phyloP scores from a whole-genome alignment of 1,284 basidiomycete genomes.

The Melampsora occidentalis region DNA sequence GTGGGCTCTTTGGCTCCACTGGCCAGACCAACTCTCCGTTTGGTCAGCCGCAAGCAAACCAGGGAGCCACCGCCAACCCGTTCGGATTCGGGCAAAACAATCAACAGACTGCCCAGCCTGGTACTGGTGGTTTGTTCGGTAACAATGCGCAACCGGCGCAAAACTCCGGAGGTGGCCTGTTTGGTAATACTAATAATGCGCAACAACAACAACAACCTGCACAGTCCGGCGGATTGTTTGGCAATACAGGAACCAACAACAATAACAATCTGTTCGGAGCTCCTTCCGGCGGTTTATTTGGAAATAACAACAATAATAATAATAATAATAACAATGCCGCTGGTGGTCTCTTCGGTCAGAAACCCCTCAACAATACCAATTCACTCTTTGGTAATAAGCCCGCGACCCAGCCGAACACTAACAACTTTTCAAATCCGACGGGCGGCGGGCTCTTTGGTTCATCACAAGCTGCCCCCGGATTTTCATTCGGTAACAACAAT shows the following conservation, averaged over 20 bases:
- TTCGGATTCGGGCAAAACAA: slow-evolving; percentile 40
- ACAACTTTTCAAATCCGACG: slow-evolving; percentile 53
- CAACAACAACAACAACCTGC: slow-evolving; percentile 38
- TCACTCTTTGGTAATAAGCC: slow-evolving; percentile 44
- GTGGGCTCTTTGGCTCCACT: slow-evolving; percentile 35
- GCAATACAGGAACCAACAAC: slow-evolving; percentile 41
- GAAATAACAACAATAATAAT: slow-evolving; percentile 52
- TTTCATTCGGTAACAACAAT: slow-evolving; percentile 35
- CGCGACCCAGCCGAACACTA: slow-evolving; percentile 24
- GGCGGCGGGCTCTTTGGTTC: slow-evolving; percentile 47
- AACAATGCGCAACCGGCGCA: slow-evolving; percentile 44
- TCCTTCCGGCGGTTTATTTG: slow-evolving; percentile 46
- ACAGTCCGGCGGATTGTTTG: slow-evolving; percentile 50
- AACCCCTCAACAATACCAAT: slow-evolving; percentile 47
- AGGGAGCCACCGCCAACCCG: slow-evolving; percentile 7
- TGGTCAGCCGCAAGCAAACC: slow-evolving; percentile 26
- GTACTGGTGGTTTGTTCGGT: slow-evolving; percentile 31
- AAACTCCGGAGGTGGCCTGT: slow-evolving; percentile 46
- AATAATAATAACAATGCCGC: slow-evolving; percentile 52
- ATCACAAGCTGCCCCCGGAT: slow-evolving; percentile 3
- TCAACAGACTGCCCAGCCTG: slow-evolving; percentile 14
- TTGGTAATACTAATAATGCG: slow-evolving; percentile 46
- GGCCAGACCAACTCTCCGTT: slow-evolving; percentile 26
- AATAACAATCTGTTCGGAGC: slow-evolving; percentile 50
- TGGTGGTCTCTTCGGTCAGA: slow-evolving; percentile 57